Evolutionary conservation across 768 basidiomycete genomes (phyloP).

Genomic region (Kwoniella sp.): DNA sequence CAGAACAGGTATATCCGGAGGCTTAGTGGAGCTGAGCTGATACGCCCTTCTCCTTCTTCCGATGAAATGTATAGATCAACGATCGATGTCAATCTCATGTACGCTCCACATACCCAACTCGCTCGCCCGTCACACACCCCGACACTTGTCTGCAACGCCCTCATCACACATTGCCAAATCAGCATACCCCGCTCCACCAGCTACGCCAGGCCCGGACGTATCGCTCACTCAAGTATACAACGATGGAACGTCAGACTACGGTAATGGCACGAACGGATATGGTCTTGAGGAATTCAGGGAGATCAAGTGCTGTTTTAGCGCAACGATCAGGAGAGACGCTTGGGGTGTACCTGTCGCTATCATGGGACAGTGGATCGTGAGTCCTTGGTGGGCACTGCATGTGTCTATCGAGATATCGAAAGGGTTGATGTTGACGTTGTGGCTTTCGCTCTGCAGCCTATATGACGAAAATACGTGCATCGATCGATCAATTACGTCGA

Average conservation of each 20-base stretch:
- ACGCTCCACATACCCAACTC: constrained; percentile 50
- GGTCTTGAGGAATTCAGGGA: constrained; percentile 44
- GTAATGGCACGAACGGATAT: no score
- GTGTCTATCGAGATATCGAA: no score
- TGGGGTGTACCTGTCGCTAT: constrained; percentile 55
- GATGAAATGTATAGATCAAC: constrained; percentile 33
- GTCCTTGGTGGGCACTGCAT: no score
- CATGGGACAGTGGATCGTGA: constrained; percentile 54
- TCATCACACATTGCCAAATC: constrained; percentile 20
- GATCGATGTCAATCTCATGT: constrained; percentile 48
- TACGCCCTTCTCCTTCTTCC: no score
- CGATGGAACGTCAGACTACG: constrained; percentile 15
- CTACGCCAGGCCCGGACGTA: constrained; percentile 22
- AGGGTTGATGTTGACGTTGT: no score
- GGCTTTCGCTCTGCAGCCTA: no score
- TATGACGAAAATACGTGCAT: no score
- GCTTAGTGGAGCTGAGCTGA: no score
- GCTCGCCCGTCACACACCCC: constrained; percentile 38
- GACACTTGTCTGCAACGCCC: constrained; percentile 29
- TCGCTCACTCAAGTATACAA: constrained; percentile 23
- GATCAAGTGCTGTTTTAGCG: constrained; percentile 56
- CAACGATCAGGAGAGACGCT: constrained; percentile 56
- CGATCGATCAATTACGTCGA: no score
- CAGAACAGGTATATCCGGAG: no score
- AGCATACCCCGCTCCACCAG: constrained; percentile 3